Evolutionary conservation across 768 basidiomycete genomes (phyloP), one percentile per base, ranked within the genome.

Genomic region (Leucosporidium creatinivorum): DNA sequence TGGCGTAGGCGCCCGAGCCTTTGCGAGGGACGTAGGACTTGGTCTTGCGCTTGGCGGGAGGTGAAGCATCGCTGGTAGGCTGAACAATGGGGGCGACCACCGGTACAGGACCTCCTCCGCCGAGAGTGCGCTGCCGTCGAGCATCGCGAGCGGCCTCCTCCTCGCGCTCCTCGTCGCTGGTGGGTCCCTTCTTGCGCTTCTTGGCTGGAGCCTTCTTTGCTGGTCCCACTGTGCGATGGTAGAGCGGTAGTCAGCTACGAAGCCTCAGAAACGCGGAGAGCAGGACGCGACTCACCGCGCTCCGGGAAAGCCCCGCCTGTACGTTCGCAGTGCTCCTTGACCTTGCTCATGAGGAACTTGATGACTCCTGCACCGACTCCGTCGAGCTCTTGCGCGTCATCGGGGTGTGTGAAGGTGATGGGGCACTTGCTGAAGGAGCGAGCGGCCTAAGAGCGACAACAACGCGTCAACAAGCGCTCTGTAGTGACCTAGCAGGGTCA

Each of bases 21-120:
- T 63, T 23, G 23, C 51, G 52, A 5, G 72, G 72, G 50, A 73
- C 44, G 66, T 73, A 73, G 26, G 30, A 61, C 31, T 58, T 58
- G 44, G 39, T 47, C 52, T 69, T 64, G 50, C 30, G 58, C 33
- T 61, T 63, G 21, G 59, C 48, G 17, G 28, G 30, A 23, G 61
- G 49, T 15, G 61, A 30, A 21, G 23, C 61, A 47, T 56, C 52
- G 33, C 39, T 44, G 8, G 39, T 44, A 44, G 39, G 39, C 8
- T 12, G 39, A 12, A 15, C 39, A 13, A 2, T 2, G 2, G 39
- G 10, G 15, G 39, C 39, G 15, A 3, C 39, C 8, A 17, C 39
- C 8, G 39, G 39, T 44, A 44, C 39, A 44, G 39, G 39, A 44
- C 39, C 39, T 10, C 39, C 39, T 44, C 39, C 39, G 39, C 39